Percentiles rank a stretch among this genome's conserved stretches.
These are phyloP conservation scores for Metrosideros polymorpha DNA, from an alignment of 441 rosid genomes.

Conservation along the genomic window DNA sequence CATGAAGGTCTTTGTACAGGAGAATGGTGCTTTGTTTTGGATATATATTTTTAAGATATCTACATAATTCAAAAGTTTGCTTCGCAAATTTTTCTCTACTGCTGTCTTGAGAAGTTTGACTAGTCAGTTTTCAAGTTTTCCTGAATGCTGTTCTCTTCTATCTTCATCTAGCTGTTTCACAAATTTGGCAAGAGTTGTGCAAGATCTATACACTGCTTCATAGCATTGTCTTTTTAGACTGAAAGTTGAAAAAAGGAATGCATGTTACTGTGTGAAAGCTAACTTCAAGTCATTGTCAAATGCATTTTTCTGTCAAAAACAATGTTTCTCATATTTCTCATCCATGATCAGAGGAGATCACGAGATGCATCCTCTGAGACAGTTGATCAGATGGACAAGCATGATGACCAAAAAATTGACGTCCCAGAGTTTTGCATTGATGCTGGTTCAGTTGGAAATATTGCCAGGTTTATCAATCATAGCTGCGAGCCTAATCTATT, in stretches of 20 bases:
- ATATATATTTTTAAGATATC: not conserved
- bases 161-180: not conserved
- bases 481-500: conserved; percentile 93
- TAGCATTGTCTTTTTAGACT: not conserved
- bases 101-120: not conserved
- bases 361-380: not conserved
- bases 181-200: not conserved
- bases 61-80: not conserved
- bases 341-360: conserved; percentile 7
- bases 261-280: not conserved
- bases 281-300: not conserved
- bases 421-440: conserved; percentile 86
- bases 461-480: conserved; percentile 88
- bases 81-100: not conserved
- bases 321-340: not conserved
- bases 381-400: not conserved
- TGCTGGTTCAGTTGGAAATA: conserved; percentile 68
- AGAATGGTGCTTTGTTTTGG: not conserved
- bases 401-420: conserved; percentile 37
- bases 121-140: not conserved
- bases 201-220: not conserved
- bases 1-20: not conserved
- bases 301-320: not conserved
- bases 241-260: not conserved
- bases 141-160: not conserved